Percentiles rank a stretch among this genome's conserved stretches.
Conservation (phyloP, 495 filamentous ascomycete genomes). For the Pyrenula massariospora region DNA sequence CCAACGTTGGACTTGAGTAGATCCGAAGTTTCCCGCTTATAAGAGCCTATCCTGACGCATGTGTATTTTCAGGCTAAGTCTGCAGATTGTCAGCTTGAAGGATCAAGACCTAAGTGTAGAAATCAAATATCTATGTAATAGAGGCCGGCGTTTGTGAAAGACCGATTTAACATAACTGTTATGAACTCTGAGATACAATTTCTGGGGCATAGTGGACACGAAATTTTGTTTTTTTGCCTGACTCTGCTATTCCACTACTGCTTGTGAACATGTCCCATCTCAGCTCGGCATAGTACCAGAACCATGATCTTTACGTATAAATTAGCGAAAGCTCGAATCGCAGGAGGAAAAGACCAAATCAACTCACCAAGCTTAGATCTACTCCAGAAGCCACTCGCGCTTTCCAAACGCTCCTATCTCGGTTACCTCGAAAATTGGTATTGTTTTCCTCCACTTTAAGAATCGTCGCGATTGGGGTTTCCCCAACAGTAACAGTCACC, state of each 20-base stretch:
- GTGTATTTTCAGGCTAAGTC: neutral
- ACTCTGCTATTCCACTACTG: neutral
- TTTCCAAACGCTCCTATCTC: slow-evolving; percentile 8
- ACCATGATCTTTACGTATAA: slow-evolving; percentile 3
- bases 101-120: neutral
- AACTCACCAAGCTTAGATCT: slow-evolving; percentile 7
- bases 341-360: neutral
- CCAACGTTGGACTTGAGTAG: too few species aligned
- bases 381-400: slow-evolving; percentile 6
- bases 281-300: slow-evolving; percentile 8
- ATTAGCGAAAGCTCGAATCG: neutral
- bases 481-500: slow-evolving; percentile 1
- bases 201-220: too few species aligned
- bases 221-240: neutral
- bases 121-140: neutral
- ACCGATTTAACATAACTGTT: neutral
- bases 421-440: neutral
- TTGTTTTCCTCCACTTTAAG: slow-evolving; percentile 3
- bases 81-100: neutral
- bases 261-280: slow-evolving; percentile 6
- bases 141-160: neutral
- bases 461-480: slow-evolving; percentile 3
- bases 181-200: neutral
- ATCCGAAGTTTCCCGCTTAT: too few species aligned
- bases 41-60: neutral